Conservation (phyloP, 2,329 filamentous ascomycete genomes). For the Tolypocladium sp. region DNA sequence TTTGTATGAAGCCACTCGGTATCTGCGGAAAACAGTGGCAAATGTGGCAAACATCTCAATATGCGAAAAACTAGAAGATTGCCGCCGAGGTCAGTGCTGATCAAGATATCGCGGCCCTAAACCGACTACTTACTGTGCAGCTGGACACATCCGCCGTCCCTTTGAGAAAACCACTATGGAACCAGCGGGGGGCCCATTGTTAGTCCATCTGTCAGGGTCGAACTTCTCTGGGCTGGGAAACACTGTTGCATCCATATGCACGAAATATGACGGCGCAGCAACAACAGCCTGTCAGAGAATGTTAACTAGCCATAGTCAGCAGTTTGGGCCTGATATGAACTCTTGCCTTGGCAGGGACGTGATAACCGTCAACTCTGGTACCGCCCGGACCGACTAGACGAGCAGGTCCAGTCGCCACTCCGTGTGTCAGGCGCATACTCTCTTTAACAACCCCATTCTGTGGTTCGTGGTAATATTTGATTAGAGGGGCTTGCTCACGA, state of each 20-base stretch:
- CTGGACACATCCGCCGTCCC: not conserved
- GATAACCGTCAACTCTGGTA: not conserved
- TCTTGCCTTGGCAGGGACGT: not conserved
- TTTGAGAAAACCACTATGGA: not conserved
- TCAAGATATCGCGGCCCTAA: not conserved
- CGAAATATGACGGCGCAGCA: not conserved
- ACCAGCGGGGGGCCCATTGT: not conserved
- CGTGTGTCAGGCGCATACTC: not conserved
- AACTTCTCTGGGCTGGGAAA: not conserved
- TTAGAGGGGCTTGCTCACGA: not conserved
- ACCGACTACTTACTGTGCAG: not conserved
- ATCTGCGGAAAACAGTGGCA: not conserved
- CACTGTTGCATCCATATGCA: not conserved
- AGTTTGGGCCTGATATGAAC: not conserved
- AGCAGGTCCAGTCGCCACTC: not conserved
- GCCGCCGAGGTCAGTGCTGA: not conserved
- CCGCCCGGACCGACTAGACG: not conserved
- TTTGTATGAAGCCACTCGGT: not conserved
- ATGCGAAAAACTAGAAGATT: not conserved
- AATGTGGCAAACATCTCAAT: not conserved
- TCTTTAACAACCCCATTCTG: not conserved
- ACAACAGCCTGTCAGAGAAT: not conserved
- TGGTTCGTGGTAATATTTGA: not conserved
- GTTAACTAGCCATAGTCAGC: not conserved
- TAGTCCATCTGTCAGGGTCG: not conserved